These are phyloP conservation scores for Salix koriyanagi DNA, from an alignment of 345 rosid genomes.

Conservation along the genomic window DNA sequence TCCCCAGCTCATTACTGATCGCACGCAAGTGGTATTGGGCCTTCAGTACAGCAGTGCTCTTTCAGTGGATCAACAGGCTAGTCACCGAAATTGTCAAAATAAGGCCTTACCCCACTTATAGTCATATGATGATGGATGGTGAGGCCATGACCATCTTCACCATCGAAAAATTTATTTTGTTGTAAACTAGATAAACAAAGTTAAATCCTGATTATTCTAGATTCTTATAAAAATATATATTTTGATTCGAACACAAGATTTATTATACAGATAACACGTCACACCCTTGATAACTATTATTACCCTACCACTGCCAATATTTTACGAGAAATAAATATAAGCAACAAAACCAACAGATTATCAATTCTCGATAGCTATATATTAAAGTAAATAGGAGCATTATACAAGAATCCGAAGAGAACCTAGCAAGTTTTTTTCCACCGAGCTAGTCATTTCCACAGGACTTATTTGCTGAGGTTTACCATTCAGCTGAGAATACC, in stretches of 20 bases:
- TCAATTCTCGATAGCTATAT: not conserved
- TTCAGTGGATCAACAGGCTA: not conserved
- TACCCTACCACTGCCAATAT: not conserved
- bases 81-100: not conserved
- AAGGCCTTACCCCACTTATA: too few relatives aligned
- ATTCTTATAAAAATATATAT: too few relatives aligned
- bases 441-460: not conserved
- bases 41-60: not conserved
- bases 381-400: not conserved
- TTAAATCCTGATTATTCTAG: too few relatives aligned
- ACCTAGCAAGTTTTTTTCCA: not conserved
- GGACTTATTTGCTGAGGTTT: not conserved
- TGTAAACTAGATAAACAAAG: rapidly evolving
- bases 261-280: too few relatives aligned
- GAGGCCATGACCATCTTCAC: not conserved
- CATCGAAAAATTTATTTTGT: not conserved
- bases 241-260: rapidly evolving
- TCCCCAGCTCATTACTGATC: not conserved
- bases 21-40: not conserved
- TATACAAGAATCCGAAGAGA: not conserved
- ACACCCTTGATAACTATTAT: too few relatives aligned
- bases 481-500: not conserved
- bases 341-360: not conserved
- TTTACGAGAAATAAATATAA: not conserved
- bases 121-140: too few relatives aligned